Conservation (phyloP, 2,329 filamentous ascomycete genomes). For the Grosmannia clavigera region DNA sequence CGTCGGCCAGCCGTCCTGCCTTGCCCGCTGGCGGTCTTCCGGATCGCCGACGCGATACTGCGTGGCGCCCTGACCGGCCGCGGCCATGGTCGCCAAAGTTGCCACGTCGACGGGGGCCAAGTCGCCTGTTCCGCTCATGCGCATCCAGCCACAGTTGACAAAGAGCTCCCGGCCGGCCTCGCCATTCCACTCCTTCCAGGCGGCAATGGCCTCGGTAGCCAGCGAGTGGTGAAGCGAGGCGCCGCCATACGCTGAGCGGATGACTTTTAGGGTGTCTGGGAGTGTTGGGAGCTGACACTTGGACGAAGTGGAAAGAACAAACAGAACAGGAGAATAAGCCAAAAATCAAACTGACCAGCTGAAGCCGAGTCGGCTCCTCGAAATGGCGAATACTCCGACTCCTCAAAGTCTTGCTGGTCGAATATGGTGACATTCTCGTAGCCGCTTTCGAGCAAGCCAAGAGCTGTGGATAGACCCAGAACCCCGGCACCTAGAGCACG, state of each 20-base stretch:
- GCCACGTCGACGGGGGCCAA: background rate
- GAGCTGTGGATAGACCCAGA: slow-evolving; percentile 1
- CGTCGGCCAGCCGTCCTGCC: background rate
- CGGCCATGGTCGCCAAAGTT: background rate
- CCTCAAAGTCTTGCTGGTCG: background rate
- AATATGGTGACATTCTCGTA: slow-evolving; percentile 1
- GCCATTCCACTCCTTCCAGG: slow-evolving; percentile 1
- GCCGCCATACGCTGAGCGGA: background rate
- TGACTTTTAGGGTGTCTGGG: slow-evolving; percentile 1
- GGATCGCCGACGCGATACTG: slow-evolving; percentile 1
- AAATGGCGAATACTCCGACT: background rate
- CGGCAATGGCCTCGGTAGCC: background rate
- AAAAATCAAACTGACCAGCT: background rate
- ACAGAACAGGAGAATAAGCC: background rate
- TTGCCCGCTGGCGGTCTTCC: background rate
- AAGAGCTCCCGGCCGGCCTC: slow-evolving; percentile 2
- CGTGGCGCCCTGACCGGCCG: background rate
- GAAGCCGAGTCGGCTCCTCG: background rate
- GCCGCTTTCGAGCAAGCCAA: background rate
- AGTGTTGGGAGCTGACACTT: background rate
- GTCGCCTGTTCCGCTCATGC: background rate
- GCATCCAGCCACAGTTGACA: slow-evolving; percentile 1
- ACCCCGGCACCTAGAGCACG: background rate
- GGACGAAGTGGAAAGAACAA: background rate
- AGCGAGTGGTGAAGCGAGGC: background rate